Evolutionary conservation across 805 yeast genomes (phyloP), one percentile per base, ranked within the genome.

Genomic region (Kuraishia borneana): DNA sequence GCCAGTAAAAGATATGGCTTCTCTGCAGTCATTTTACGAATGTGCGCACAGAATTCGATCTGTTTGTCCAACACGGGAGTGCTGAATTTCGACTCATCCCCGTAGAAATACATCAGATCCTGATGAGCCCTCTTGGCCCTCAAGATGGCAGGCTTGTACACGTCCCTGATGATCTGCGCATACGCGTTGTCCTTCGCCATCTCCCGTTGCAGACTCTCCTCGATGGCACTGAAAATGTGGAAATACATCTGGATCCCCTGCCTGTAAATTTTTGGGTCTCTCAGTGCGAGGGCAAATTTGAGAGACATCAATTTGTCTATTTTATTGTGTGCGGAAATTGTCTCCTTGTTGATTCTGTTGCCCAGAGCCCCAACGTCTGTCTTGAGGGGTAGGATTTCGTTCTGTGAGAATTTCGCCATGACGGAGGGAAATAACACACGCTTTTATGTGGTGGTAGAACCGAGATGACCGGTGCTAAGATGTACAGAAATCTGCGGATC

Each of bases 281-380:
- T 70, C 39, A 83, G 56, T 2, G 92, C 94, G 30, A 83, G 56
- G 3, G 85, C 84, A 41, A 83, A 65, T 54, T 77, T 77, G 29
- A 81, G 57, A 10, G 80, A 70, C 58, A 83, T 74, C 48, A 73
- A 57, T 41, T 78, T 77, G 52, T 83, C 73, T 36, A 83, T 75
- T 42, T 68, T 69, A 51, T 78, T 74, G 60, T 83, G 95, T 20
- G 66, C 63, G 13, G 62, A 56, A 40, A 76, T 65, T 2, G 94
- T 83, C 47, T 74, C 78, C 32, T 53, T 50, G 53, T 83, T 83
- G 48, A 84, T 83, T 51, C 95, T 63, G 64, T 84, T 84, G 31
- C 77, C 94, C 34, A 83, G 61, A 5, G 94, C 94, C 18, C 88
- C 94, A 13, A 76, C 60, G 50, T 83, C 94, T n/a, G 71, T 69